These are phyloP conservation scores for Evernia prunastri DNA, from an alignment of 495 filamentous ascomycete genomes.

Conservation along the genomic window DNA sequence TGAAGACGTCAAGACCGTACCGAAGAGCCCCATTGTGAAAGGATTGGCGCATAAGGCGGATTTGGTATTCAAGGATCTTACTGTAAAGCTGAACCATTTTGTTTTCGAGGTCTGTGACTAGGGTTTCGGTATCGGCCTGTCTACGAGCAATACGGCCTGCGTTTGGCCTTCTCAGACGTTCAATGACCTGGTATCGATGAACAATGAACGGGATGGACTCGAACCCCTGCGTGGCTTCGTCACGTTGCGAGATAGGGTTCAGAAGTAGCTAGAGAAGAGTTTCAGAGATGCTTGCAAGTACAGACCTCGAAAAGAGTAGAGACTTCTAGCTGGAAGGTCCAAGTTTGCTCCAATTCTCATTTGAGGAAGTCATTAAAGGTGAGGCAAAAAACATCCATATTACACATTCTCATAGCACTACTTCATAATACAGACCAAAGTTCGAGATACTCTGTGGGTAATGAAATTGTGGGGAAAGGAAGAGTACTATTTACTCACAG, in stretches of 20 bases:
- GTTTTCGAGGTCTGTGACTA: background rate
- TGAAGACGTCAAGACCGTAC: background rate
- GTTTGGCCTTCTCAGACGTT: background rate
- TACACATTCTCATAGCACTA: too few species aligned
- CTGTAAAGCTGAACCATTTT: background rate
- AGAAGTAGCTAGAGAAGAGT: background rate
- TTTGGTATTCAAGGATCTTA: background rate
- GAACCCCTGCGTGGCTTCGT: background rate
- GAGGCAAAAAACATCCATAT: too few species aligned
- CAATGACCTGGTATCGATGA: background rate
- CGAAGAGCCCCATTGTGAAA: background rate
- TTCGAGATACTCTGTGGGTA: background rate
- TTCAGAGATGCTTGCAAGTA: background rate
- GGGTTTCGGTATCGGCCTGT: background rate
- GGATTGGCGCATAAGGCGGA: background rate
- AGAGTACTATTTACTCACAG: background rate
- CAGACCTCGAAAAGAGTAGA: background rate
- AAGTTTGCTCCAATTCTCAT: too few species aligned
- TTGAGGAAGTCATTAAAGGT: too few species aligned
- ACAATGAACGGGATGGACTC: background rate
- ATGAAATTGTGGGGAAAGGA: background rate
- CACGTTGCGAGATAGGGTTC: background rate
- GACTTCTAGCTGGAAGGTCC: background rate
- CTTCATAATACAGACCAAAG: background rate
- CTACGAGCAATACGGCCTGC: background rate